A percentile compares a stretch with the other conserved stretches of the same genome.
Evolutionary conservation across 2,329 filamentous ascomycete species (phyloP).

Genomic region (Sclerotinia trifoliorum): DNA sequence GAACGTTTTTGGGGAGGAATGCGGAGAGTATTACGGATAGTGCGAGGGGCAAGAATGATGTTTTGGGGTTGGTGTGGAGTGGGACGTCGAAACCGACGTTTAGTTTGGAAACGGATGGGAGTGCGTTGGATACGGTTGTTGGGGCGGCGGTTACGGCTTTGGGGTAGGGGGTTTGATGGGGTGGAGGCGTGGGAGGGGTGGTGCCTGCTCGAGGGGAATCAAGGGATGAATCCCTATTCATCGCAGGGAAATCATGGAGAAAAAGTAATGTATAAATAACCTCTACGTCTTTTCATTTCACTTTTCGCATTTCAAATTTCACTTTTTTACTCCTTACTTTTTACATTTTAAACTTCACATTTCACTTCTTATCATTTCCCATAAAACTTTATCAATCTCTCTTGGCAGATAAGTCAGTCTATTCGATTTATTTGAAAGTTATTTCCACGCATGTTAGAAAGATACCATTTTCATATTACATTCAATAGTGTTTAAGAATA

Average conservation of each 20-base stretch:
- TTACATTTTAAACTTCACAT: too few species aligned
- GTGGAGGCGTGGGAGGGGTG: too few species aligned
- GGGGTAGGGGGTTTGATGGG: not conserved
- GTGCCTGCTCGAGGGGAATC: too few species aligned
- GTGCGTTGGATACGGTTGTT: slow-evolving; percentile 22
- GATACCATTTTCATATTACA: too few species aligned
- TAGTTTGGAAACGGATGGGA: slow-evolving; percentile 18
- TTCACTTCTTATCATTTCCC: not conserved
- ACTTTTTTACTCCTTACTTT: not conserved
- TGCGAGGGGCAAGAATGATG: not conserved
- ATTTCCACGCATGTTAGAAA: too few species aligned
- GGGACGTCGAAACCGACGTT: not conserved
- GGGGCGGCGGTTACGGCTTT: slow-evolving; percentile 6
- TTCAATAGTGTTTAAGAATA: too few species aligned
- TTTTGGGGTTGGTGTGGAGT: slow-evolving; percentile 23
- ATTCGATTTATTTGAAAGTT: too few species aligned
- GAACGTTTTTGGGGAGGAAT: slow-evolving; percentile 10
- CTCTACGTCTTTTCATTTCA: not conserved
- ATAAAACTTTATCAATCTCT: too few species aligned
- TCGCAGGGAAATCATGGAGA: not conserved
- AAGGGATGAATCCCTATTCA: too few species aligned
- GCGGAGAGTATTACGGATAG: not conserved
- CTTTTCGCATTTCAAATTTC: too few species aligned
- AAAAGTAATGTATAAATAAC: not conserved
- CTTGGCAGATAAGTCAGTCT: too few species aligned